phyloP scores from a whole-genome alignment of 768 basidiomycete genomes.

The Calvatia gigantea region DNA sequence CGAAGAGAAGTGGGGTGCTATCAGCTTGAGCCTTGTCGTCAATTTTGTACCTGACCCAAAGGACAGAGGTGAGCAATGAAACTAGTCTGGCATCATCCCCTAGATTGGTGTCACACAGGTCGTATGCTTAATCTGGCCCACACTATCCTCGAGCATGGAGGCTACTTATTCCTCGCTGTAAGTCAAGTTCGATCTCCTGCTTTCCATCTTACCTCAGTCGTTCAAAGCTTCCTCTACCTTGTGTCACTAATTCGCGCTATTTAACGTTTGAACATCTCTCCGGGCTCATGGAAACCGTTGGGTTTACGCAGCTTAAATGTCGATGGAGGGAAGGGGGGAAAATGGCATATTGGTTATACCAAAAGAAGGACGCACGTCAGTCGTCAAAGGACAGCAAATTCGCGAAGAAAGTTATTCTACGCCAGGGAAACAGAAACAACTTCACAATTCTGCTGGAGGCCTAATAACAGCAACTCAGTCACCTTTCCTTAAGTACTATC shows the following conservation, averaged over 20 bases:
- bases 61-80: slow-evolving; percentile 58
- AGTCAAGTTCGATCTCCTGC: slow-evolving; percentile 19
- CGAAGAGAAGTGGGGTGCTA: slow-evolving; percentile 62
- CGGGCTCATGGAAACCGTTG: slow-evolving; percentile 55
- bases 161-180: slow-evolving; percentile 70
- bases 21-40: slow-evolving; percentile 85
- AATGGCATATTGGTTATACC: slow-evolving; percentile 85
- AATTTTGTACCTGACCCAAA: slow-evolving; percentile 80
- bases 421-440: slow-evolving; percentile 72
- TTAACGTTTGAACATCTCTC: slow-evolving; percentile 57
- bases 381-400: background rate
- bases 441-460: slow-evolving; percentile 52
- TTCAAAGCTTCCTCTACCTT: slow-evolving; percentile 75
- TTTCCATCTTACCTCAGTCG: background rate
- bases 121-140: slow-evolving; percentile 67
- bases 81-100: background rate
- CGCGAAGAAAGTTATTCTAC: slow-evolving; percentile 50
- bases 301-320: slow-evolving; percentile 57
- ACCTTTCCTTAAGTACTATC: no score
- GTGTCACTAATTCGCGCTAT: slow-evolving; percentile 84
- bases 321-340: slow-evolving; percentile 71
- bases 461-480: background rate
- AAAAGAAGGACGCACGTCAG: slow-evolving; percentile 29
- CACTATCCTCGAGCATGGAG: slow-evolving; percentile 47
- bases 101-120: slow-evolving; percentile 36